Evolutionary conservation across 176 grass and related monocot genomes (phyloP).

Genomic region (Bonia amplexicaulis): DNA sequence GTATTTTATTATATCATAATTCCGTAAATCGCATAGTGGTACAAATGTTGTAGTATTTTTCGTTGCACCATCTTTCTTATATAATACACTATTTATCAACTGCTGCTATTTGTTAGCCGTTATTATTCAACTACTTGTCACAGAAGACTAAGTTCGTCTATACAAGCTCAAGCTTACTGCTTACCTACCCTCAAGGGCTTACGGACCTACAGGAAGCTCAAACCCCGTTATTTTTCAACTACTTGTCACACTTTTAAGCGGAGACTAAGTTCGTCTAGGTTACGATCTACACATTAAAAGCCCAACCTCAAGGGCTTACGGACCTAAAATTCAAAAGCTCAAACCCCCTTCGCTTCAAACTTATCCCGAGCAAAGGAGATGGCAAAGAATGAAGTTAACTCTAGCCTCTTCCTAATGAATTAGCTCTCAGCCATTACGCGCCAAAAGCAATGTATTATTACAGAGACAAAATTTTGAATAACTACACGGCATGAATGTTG

Average conservation of each 20-base stretch:
- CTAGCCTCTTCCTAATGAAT: constrained; percentile 14
- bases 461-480: constrained; percentile 27
- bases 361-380: background rate
- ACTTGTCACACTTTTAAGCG: too few species aligned
- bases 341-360: background rate
- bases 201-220: background rate
- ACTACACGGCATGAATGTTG: background rate
- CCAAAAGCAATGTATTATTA: background rate
- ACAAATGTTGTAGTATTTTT: too few species aligned
- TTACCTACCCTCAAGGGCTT: background rate
- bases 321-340: constrained; percentile 4
- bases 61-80: too few species aligned
- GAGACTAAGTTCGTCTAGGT: too few species aligned
- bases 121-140: background rate
- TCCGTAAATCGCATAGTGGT: rapidly evolving
- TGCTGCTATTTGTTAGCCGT: too few species aligned
- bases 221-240: too few species aligned
- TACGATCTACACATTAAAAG: too few species aligned
- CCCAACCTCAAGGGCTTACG: background rate
- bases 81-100: too few species aligned
- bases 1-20: too few species aligned
- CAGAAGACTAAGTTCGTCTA: background rate
- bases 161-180: background rate
- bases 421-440: background rate
- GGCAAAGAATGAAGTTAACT: background rate